phyloP scores from a whole-genome alignment of 2,329 filamentous ascomycete genomes.

The Alternaria ethzedia region DNA sequence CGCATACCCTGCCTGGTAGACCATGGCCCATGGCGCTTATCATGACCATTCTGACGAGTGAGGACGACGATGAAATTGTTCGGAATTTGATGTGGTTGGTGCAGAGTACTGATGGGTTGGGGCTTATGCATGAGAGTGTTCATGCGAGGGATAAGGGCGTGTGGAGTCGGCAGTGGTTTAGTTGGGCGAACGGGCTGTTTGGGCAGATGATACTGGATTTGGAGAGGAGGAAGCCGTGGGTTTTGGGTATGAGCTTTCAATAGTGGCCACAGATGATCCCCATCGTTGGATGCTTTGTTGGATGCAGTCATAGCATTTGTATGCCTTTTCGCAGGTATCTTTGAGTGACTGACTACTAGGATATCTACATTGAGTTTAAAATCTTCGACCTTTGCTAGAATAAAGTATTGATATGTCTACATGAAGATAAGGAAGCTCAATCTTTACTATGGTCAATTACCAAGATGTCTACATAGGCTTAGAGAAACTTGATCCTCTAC shows the following conservation, averaged over 20 bases:
- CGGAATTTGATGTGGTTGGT: slow-evolving; percentile 52
- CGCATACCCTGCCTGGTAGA: slow-evolving; percentile 53
- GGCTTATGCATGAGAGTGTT: slow-evolving; percentile 60
- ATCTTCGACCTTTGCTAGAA: not conserved
- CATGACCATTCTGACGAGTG: slow-evolving; percentile 56
- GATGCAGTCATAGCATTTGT: too few relatives aligned
- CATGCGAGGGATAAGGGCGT: slow-evolving; percentile 47
- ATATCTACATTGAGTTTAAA: not conserved
- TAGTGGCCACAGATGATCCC: not conserved
- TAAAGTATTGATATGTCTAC: not conserved
- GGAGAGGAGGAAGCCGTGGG: slow-evolving; percentile 50
- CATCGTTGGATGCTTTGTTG: not conserved
- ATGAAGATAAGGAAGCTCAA: not conserved
- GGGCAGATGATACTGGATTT: slow-evolving; percentile 56
- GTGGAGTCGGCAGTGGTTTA: slow-evolving; percentile 59
- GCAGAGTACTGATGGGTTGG: slow-evolving; percentile 55
- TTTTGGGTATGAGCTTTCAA: slow-evolving; percentile 48
- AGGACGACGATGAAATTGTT: slow-evolving; percentile 55
- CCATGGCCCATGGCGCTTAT: slow-evolving; percentile 61
- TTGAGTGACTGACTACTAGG: not conserved
- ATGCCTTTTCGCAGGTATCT: not conserved
- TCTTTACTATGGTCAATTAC: rapidly evolving
- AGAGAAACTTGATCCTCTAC: too few relatives aligned
- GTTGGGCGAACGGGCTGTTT: slow-evolving; percentile 61
- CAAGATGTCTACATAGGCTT: not conserved